A percentile compares a stretch with the other conserved stretches of the same genome.
These are phyloP conservation scores for Inga leiocalycina DNA, from an alignment of 306 rosid species.

Conservation along the genomic window DNA sequence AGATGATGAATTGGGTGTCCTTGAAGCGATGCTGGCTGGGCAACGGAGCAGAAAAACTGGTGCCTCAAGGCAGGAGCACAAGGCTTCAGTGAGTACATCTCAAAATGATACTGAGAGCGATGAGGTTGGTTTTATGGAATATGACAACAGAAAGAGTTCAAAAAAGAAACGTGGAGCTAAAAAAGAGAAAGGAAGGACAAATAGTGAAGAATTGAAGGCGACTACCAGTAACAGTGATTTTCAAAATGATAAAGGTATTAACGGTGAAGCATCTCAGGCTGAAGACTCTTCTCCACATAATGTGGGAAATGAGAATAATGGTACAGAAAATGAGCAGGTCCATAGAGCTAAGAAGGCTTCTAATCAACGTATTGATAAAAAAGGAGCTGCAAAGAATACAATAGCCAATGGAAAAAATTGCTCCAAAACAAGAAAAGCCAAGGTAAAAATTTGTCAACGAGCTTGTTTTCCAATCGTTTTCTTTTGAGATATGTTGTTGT, in stretches of 20 bases:
- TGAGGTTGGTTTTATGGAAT: conserved; percentile 49
- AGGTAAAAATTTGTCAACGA: conserved; percentile 53
- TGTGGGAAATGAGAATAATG: conserved; percentile 36
- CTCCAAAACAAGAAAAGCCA: conserved; percentile 72
- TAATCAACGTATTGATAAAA: conserved; percentile 47
- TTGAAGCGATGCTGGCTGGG: conserved; percentile 76
- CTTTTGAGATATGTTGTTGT: not conserved
- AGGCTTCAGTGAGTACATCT: conserved; percentile 32
- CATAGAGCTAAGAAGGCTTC: conserved; percentile 49
- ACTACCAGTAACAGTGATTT: conserved; percentile 30
- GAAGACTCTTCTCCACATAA: conserved; percentile 47
- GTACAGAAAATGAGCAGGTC: conserved; percentile 42
- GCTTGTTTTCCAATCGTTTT: conserved; percentile 15
- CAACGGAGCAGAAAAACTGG: conserved; percentile 49
- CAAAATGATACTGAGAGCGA: conserved; percentile 48
- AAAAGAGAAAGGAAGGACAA: conserved; percentile 62
- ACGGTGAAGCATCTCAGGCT: conserved; percentile 32
- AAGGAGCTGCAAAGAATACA: conserved; percentile 52
- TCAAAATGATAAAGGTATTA: conserved; percentile 36
- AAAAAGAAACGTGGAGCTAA: conserved; percentile 61
- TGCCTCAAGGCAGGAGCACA: conserved; percentile 34
- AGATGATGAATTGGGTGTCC: conserved; percentile 53
- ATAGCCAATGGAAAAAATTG: conserved; percentile 52
- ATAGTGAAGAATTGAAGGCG: conserved; percentile 39
- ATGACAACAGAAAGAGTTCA: conserved; percentile 50